Percentiles rank a stretch among this genome's conserved stretches.
phyloP scores from a whole-genome alignment of 257 asterid genomes.

The Solanum megistacrolobum region DNA sequence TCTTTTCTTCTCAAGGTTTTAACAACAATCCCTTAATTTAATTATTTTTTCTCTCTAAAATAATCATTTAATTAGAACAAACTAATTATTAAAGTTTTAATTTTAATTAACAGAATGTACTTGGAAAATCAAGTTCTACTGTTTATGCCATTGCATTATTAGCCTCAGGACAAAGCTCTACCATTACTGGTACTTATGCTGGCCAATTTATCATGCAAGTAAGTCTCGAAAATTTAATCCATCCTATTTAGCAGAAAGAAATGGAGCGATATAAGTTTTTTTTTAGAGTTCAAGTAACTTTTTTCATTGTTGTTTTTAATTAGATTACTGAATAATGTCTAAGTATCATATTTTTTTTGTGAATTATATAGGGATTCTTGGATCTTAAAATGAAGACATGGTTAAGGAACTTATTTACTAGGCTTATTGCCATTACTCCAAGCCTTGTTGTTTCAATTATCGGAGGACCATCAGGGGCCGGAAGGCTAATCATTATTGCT shows the following conservation, averaged over 20 bases:
- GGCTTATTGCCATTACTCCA: conserved; percentile 79
- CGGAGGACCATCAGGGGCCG: conserved; percentile 87
- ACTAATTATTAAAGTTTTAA: background rate
- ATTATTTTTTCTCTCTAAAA: background rate
- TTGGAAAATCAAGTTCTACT: conserved; percentile 74
- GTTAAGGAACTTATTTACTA: conserved; percentile 65
- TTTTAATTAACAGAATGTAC: conserved; percentile 45
- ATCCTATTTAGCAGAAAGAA: background rate
- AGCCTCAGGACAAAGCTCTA: conserved; percentile 94
- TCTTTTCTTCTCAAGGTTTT: conserved; percentile 82
- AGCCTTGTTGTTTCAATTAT: conserved; percentile 71
- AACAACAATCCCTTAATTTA: background rate
- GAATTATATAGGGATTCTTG: conserved; percentile 55
- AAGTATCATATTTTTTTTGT: background rate
- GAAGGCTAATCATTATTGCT: conserved; percentile 81
- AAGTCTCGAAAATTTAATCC: background rate
- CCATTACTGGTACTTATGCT: conserved; percentile 94
- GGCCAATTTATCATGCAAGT: conserved; percentile 98
- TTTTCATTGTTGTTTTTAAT: too few species aligned
- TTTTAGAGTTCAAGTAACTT: background rate
- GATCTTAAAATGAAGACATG: conserved; percentile 70
- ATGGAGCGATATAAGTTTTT: background rate
- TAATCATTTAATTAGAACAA: background rate
- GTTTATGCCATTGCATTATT: conserved; percentile 74
- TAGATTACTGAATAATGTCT: too few species aligned